These are phyloP conservation scores for Zymoseptoria brevis DNA, from an alignment of 2,329 filamentous ascomycete species.

Conservation along the genomic window DNA sequence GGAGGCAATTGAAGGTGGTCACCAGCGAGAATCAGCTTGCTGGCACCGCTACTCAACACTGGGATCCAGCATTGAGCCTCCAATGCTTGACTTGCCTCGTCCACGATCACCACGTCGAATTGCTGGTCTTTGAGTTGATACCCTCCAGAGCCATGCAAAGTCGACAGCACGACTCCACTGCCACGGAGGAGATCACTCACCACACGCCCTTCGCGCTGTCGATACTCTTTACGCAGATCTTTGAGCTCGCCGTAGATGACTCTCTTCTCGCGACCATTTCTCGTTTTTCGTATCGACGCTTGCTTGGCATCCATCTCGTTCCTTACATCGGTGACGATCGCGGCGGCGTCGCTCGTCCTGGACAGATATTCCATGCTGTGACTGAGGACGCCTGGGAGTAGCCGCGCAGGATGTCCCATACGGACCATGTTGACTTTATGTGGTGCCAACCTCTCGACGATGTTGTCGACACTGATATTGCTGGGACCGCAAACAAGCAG, in stretches of 20 bases:
- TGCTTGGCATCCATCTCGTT: conserved; percentile 91
- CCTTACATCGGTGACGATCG: conserved; percentile 81
- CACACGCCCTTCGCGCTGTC: conserved; percentile 74
- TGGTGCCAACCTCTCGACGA: conserved; percentile 80
- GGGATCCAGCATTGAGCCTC: conserved; percentile 98
- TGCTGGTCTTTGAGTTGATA: conserved; percentile 68
- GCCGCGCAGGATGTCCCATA: conserved; percentile 82
- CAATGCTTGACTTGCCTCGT: conserved; percentile 90
- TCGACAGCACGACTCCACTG: conserved; percentile 85
- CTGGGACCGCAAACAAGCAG: conserved; percentile 92
- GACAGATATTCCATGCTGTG: conserved; percentile 90
- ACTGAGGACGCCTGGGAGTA: conserved; percentile 77
- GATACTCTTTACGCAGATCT: conserved; percentile 78
- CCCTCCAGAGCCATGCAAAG: conserved; percentile 83
- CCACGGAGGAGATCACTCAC: conserved; percentile 65
- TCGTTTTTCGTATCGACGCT: conserved; percentile 77
- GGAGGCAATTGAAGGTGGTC: conserved; percentile 92
- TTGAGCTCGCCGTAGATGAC: conserved; percentile 80
- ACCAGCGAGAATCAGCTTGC: conserved; percentile 82
- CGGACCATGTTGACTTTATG: conserved; percentile 82
- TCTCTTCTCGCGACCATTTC: conserved; percentile 67
- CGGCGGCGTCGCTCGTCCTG: conserved; percentile 79
- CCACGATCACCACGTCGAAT: conserved; percentile 92
- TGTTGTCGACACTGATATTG: conserved; percentile 97
- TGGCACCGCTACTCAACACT: conserved; percentile 55